Conservation (phyloP, 306 rosid species). For the Cicer pinnatifidum region DNA sequence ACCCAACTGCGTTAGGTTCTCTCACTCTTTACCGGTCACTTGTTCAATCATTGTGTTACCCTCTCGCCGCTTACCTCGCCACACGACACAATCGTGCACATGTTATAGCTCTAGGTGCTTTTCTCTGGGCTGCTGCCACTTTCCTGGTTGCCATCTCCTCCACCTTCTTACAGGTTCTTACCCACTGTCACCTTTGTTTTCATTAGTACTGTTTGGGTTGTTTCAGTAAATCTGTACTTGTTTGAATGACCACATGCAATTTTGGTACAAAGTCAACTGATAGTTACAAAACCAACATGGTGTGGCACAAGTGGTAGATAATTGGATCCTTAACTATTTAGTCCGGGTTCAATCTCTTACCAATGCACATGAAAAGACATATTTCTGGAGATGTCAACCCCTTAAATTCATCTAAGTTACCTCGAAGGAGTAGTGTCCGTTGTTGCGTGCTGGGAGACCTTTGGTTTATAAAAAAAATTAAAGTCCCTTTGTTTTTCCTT, state of each 20-base stretch:
- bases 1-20: constrained; percentile 81
- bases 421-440: too few relatives aligned
- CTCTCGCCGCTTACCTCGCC: constrained; percentile 74
- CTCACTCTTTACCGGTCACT: constrained; percentile 80
- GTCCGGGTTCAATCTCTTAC: too few relatives aligned
- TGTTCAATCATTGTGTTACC: constrained; percentile 76
- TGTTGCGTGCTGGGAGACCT: too few relatives aligned
- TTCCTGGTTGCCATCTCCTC: constrained; percentile 89
- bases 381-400: too few relatives aligned
- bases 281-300: too few relatives aligned
- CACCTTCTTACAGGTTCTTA: constrained; percentile 76
- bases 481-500: too few relatives aligned
- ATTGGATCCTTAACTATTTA: too few relatives aligned
- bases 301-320: too few relatives aligned
- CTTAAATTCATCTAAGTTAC: too few relatives aligned
- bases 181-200: background rate
- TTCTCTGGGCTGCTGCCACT: constrained; percentile 91
- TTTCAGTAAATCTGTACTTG: background rate
- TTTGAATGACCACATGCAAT: background rate
- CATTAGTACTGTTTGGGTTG: background rate
- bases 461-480: too few relatives aligned
- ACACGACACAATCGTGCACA: constrained; percentile 80
- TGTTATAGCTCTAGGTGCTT: constrained; percentile 85
- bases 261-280: background rate
- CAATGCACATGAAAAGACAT: too few relatives aligned